Percentiles rank a stretch among this genome's conserved stretches.
phyloP scores from a whole-genome alignment of 352 stramenopile species.

The Globisporangium carolinianum region DNA sequence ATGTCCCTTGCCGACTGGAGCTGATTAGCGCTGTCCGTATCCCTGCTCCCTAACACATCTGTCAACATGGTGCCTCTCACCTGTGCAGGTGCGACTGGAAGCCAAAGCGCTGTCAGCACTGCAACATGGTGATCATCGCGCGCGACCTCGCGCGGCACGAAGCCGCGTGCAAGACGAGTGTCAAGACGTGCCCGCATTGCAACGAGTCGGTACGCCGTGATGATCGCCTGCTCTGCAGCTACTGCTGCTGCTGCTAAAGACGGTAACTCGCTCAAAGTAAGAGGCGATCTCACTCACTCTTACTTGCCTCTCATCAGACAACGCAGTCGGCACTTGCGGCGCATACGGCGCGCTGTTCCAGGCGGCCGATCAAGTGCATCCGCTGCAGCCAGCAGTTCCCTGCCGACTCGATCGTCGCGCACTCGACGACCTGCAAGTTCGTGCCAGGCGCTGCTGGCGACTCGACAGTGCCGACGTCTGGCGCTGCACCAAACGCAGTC shows the following conservation, averaged over 20 bases:
- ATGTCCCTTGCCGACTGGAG: too few species aligned
- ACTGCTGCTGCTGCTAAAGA: too few species aligned
- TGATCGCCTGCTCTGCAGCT: too few species aligned
- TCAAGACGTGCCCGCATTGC: constrained; percentile 62
- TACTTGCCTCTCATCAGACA: constrained; percentile 26
- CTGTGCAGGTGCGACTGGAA: constrained; percentile 63
- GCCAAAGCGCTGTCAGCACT: constrained; percentile 69
- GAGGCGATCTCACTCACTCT: too few species aligned
- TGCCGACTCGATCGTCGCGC: constrained; percentile 60
- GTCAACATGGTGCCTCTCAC: too few species aligned
- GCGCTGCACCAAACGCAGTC: neutral
- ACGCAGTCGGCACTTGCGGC: constrained; percentile 29
- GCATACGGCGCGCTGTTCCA: constrained; percentile 55
- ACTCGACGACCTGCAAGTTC: constrained; percentile 68
- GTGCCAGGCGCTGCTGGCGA: constrained; percentile 11
- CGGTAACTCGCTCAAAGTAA: too few species aligned
- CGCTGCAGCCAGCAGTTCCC: constrained; percentile 73
- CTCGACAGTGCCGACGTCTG: neutral
- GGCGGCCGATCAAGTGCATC: constrained; percentile 80
- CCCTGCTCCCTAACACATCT: too few species aligned
- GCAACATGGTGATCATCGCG: constrained; percentile 79
- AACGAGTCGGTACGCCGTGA: constrained; percentile 38
- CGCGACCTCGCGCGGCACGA: constrained; percentile 59
- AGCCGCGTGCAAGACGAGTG: constrained; percentile 53
- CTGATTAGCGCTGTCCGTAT: too few species aligned